These are phyloP conservation scores for Achlya hypogyna DNA, from an alignment of 352 stramenopile species.

Conservation along the genomic window DNA sequence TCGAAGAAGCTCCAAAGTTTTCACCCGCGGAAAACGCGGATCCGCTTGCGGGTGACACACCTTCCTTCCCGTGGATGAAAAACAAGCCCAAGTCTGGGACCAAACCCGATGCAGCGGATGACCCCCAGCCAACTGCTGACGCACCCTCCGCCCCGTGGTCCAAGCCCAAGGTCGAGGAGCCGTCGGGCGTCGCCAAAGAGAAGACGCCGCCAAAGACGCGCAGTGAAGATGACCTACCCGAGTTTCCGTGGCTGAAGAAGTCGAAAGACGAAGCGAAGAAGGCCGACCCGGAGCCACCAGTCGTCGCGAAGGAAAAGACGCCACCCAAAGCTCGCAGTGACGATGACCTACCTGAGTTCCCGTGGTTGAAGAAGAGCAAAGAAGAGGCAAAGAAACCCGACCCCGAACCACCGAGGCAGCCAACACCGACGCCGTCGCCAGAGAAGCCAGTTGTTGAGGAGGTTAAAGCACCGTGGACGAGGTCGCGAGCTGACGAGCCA, in stretches of 20 bases:
- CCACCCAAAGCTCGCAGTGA: too few species aligned
- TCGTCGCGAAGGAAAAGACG: too few species aligned
- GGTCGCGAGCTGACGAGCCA: not conserved
- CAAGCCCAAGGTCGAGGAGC: not conserved
- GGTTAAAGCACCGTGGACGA: too few species aligned
- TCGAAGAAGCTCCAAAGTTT: not conserved
- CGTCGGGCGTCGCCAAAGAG: not conserved
- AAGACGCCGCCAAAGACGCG: not conserved
- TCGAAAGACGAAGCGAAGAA: too few species aligned
- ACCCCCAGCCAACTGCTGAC: not conserved
- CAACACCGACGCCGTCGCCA: not conserved
- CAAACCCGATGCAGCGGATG: not conserved
- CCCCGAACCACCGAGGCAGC: not conserved
- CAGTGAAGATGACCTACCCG: slow-evolving; percentile 8
- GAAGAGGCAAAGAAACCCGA: not conserved
- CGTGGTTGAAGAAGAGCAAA: not conserved
- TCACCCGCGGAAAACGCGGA: not conserved
- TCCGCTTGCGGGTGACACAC: not conserved
- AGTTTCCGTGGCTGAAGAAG: slow-evolving; percentile 18
- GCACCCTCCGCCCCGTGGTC: not conserved
- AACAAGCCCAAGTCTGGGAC: not conserved
- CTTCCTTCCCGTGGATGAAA: slow-evolving; percentile 7
- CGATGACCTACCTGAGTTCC: too few species aligned
- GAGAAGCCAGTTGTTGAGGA: not conserved
- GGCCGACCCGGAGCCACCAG: too few species aligned